Evolutionary conservation across 768 basidiomycete species (phyloP).

Genomic region (Fomitopsis pulvina): DNA sequence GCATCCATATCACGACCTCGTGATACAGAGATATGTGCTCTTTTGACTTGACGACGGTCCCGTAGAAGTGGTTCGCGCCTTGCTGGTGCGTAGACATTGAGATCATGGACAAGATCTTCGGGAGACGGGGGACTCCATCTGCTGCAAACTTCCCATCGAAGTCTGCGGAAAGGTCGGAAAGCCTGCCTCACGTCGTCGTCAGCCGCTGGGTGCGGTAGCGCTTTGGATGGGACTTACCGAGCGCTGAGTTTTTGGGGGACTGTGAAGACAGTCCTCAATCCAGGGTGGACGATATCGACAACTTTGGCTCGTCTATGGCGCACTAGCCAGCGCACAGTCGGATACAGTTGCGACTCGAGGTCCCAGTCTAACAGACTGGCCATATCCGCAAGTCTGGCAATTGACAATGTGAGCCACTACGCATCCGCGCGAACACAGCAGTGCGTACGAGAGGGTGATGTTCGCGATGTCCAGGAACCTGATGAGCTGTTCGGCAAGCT

Average conservation of each 20-base stretch:
- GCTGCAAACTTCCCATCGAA: constrained; percentile 59
- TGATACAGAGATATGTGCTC: constrained; percentile 66
- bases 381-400: constrained; percentile 65
- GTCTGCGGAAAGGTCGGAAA: constrained; percentile 46
- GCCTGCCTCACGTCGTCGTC: constrained; percentile 28
- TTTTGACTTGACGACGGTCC: constrained; percentile 65
- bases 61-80: constrained; percentile 70
- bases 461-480: constrained; percentile 71
- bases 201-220: not conserved
- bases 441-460: constrained; percentile 68
- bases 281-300: constrained; percentile 75
- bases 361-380: constrained; percentile 80
- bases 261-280: constrained; percentile 77
- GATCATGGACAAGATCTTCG: constrained; percentile 66
- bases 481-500: constrained; percentile 63
- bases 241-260: constrained; percentile 58
- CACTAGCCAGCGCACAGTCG: constrained; percentile 89
- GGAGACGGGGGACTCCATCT: constrained; percentile 59
- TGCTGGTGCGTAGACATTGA: constrained; percentile 62
- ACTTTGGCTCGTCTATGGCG: constrained; percentile 86
- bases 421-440: not conserved
- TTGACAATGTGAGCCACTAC: not conserved
- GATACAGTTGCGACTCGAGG: constrained; percentile 74
- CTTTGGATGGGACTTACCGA: constrained; percentile 44
- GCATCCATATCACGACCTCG: constrained; percentile 86